Evolutionary conservation across 495 filamentous ascomycete species (phyloP).

Genomic region (Neurospora pannonica): DNA sequence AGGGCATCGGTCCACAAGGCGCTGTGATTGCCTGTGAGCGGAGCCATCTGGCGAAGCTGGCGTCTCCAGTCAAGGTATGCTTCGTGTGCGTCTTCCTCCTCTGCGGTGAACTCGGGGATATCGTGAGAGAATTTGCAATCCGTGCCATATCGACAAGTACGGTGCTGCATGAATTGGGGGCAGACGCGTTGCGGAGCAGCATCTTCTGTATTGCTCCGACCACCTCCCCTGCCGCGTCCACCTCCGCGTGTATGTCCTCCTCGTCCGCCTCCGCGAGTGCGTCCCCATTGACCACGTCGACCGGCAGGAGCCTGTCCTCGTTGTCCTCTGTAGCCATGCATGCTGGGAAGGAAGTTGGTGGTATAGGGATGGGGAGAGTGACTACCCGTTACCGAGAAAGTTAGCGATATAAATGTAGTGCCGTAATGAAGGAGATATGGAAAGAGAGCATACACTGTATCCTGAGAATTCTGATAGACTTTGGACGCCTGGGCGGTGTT

Average conservation of each 20-base stretch:
- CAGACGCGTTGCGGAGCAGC: background rate
- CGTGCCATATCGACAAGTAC: background rate
- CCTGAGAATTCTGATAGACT: background rate
- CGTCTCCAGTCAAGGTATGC: constrained; percentile 5
- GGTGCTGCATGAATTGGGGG: background rate
- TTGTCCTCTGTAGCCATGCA: background rate
- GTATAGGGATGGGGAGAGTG: background rate
- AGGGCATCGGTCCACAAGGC: background rate
- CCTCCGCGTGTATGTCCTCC: background rate
- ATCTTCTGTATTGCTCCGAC: background rate
- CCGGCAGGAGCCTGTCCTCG: background rate
- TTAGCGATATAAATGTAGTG: background rate
- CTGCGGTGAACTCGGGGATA: background rate
- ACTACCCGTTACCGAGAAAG: too few species aligned
- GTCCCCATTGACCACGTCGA: background rate
- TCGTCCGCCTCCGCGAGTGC: background rate
- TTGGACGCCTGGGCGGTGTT: background rate
- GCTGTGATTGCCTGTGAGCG: too few species aligned
- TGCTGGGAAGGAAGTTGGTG: background rate
- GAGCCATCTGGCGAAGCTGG: background rate
- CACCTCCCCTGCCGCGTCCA: background rate
- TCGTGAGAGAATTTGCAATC: background rate
- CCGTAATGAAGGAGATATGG: background rate
- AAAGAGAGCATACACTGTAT: background rate
- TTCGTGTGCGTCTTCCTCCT: background rate